Percentiles rank a stretch among this genome's conserved stretches.
Conservation (phyloP, 768 basidiomycete species). For the Rhodotorula toruloides region DNA sequence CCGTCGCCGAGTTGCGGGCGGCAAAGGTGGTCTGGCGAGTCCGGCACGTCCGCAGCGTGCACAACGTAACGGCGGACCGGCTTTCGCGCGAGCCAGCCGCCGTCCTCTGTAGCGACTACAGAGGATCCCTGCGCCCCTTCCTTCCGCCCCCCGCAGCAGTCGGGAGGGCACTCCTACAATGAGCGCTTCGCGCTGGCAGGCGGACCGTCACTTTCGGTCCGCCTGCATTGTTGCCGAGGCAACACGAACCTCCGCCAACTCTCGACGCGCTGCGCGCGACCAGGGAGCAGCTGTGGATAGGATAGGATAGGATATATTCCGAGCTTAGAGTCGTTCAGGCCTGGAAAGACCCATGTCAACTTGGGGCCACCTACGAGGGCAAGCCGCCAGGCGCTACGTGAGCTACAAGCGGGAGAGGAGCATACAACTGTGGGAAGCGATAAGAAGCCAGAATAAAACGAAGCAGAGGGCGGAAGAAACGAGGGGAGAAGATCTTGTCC, state of each 20-base stretch:
- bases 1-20: background rate
- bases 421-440: background rate
- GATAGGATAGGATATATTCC: background rate
- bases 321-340: background rate
- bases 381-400: background rate
- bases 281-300: no score
- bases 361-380: background rate
- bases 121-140: background rate
- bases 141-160: background rate
- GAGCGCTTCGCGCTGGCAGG: no score
- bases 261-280: no score
- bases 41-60: background rate
- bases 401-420: background rate
- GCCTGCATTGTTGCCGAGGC: no score
- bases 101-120: background rate
- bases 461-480: no score
- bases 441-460: background rate
- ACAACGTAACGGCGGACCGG: background rate
- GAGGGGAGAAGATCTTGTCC: no score
- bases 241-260: no score
- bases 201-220: no score
- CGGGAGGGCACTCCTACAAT: background rate
- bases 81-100: background rate
- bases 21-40: background rate
- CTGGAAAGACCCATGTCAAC: background rate